Percentiles rank a stretch among this genome's conserved stretches.
phyloP scores from a whole-genome alignment of 164 flowering plant genomes.

The Chloranthus sessilifolius region DNA sequence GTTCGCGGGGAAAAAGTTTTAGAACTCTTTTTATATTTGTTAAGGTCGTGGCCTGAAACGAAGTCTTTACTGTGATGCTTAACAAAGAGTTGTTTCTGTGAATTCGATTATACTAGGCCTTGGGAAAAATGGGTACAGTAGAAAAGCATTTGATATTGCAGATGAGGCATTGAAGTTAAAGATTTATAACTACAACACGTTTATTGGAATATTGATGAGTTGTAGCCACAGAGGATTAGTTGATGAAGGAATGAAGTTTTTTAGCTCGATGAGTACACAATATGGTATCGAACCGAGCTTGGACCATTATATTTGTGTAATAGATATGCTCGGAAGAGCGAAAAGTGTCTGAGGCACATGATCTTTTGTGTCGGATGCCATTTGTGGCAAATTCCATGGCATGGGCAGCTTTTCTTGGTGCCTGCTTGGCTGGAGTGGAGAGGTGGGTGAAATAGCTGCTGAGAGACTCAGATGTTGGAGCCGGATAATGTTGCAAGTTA shows the following conservation, averaged over 20 bases:
- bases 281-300: slow-evolving; percentile 19
- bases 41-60: slow-evolving; percentile 7
- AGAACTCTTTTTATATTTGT: slow-evolving; percentile 10
- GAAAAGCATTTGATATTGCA: slow-evolving; percentile 22
- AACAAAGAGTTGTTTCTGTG: slow-evolving; percentile 21
- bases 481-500: slow-evolving; percentile 19
- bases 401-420: slow-evolving; percentile 27
- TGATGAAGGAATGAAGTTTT: slow-evolving; percentile 28
- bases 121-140: slow-evolving; percentile 27
- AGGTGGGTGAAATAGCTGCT: slow-evolving; percentile 26
- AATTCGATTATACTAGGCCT: slow-evolving; percentile 25
- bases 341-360: slow-evolving; percentile 20
- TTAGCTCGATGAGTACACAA: slow-evolving; percentile 16
- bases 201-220: slow-evolving; percentile 19
- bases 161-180: slow-evolving; percentile 20
- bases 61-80: slow-evolving; percentile 20
- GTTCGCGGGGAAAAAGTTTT: slow-evolving; percentile 22
- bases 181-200: slow-evolving; percentile 20
- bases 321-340: slow-evolving; percentile 35
- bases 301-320: slow-evolving; percentile 31
- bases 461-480: slow-evolving; percentile 19
- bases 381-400: slow-evolving; percentile 20
- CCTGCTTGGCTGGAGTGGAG: slow-evolving; percentile 15
- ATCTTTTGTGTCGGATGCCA: slow-evolving; percentile 21
- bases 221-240: slow-evolving; percentile 29